Evolutionary conservation across 116 monocot species (phyloP).

Genomic region (Zostera marina): DNA sequence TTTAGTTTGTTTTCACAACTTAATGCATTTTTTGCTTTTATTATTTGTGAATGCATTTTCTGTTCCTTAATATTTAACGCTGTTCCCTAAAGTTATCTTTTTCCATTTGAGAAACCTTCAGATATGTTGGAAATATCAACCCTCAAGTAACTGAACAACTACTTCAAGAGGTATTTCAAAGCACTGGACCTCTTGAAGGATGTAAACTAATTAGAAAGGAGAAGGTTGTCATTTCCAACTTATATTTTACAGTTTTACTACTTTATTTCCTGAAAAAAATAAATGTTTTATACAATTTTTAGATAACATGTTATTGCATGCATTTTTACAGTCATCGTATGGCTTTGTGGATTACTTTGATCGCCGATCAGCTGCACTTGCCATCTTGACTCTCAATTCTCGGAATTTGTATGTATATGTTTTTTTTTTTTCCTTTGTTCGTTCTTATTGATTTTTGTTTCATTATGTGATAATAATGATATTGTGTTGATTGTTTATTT

Average conservation of each 20-base stretch:
- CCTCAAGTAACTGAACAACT: slow-evolving; percentile 59
- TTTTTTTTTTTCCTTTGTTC: neutral
- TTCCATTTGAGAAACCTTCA: slow-evolving; percentile 8
- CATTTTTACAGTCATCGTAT: slow-evolving; percentile 62
- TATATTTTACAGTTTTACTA: neutral
- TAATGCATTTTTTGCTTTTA: too few relatives aligned
- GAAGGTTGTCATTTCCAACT: slow-evolving; percentile 16
- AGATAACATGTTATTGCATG: neutral
- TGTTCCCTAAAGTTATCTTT: neutral
- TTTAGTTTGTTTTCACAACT: too few relatives aligned
- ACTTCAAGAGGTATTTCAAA: slow-evolving; percentile 66
- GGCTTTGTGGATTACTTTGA: slow-evolving; percentile 84
- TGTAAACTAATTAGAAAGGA: slow-evolving; percentile 74
- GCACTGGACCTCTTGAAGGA: slow-evolving; percentile 61
- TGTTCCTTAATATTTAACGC: neutral
- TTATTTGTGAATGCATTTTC: too few relatives aligned
- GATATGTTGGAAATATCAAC: slow-evolving; percentile 69
- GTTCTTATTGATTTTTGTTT: slow-evolving; percentile 1
- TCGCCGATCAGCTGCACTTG: slow-evolving; percentile 57
- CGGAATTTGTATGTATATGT: slow-evolving; percentile 44
- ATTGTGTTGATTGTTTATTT: neutral
- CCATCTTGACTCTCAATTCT: slow-evolving; percentile 61
- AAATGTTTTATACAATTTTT: neutral
- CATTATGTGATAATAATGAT: neutral
- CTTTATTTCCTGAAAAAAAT: neutral